These are phyloP conservation scores for Bipolaris gigantea DNA, from an alignment of 2,329 filamentous ascomycete genomes.

Conservation along the genomic window DNA sequence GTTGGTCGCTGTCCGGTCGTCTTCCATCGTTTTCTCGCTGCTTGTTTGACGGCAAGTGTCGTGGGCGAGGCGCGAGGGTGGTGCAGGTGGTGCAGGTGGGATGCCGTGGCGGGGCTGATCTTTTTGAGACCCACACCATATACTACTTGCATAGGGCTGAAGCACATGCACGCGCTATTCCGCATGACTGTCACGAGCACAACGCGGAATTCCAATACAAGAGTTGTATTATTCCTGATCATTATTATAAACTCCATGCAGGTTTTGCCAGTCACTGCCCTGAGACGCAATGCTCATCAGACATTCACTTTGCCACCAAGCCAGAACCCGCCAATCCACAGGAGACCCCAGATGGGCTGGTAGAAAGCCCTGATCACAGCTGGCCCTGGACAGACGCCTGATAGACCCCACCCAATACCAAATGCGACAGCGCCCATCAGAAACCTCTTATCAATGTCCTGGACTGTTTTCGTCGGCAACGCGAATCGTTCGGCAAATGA, in stretches of 20 bases:
- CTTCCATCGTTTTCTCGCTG: slow-evolving; percentile 62
- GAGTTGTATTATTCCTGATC: neutral
- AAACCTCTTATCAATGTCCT: slow-evolving; percentile 54
- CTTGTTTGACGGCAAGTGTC: slow-evolving; percentile 10
- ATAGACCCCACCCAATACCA: slow-evolving; percentile 56
- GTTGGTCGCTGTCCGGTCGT: slow-evolving; percentile 71
- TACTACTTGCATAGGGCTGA: slow-evolving; percentile 15
- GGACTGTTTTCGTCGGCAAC: slow-evolving; percentile 50
- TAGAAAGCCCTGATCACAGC: slow-evolving; percentile 51
- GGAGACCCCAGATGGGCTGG: slow-evolving; percentile 53
- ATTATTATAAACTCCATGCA: neutral
- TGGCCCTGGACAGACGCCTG: slow-evolving; percentile 57
- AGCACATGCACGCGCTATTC: neutral
- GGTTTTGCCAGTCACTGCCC: neutral
- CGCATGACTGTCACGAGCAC: neutral
- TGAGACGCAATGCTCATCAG: neutral
- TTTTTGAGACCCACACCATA: neutral
- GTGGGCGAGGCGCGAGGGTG: slow-evolving; percentile 13
- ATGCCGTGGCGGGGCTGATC: slow-evolving; percentile 16
- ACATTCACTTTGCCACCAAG: slow-evolving; percentile 36
- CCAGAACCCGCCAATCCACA: slow-evolving; percentile 53
- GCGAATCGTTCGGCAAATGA: slow-evolving; percentile 48
- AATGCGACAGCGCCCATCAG: slow-evolving; percentile 53
- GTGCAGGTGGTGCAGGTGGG: slow-evolving; percentile 18
- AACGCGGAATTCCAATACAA: neutral